Percentiles rank a stretch among this genome's conserved stretches.
These are phyloP conservation scores for Xylariaceae sp. DNA, from an alignment of 2,329 filamentous ascomycete species.

Conservation along the genomic window DNA sequence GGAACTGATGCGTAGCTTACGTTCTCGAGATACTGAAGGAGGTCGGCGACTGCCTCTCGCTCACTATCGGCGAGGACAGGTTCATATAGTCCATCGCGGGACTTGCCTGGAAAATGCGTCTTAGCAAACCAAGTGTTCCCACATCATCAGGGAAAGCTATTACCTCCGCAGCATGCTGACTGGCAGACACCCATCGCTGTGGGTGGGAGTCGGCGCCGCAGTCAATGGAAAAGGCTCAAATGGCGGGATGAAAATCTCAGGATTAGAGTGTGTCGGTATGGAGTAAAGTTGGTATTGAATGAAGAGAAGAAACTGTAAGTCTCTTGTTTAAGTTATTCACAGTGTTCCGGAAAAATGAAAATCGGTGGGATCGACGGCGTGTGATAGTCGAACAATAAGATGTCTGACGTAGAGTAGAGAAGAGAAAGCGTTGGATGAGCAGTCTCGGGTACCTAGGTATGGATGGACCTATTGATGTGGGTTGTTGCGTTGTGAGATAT, in stretches of 20 bases:
- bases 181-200: slow-evolving; percentile 33
- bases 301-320: slow-evolving; percentile 1
- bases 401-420: too few relatives aligned
- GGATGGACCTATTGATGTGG: too few relatives aligned
- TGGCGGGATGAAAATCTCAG: slow-evolving; percentile 1
- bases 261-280: too few relatives aligned
- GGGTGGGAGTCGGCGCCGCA: slow-evolving; percentile 11
- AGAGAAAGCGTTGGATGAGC: too few relatives aligned
- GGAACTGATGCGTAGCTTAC: slow-evolving; percentile 46
- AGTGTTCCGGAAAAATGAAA: too few relatives aligned
- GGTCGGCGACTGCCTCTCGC: slow-evolving; percentile 91
- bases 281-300: too few relatives aligned
- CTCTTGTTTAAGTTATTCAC: too few relatives aligned
- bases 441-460: too few relatives aligned
- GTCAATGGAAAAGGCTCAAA: slow-evolving; percentile 4
- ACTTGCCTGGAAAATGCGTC: slow-evolving; percentile 55
- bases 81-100: slow-evolving; percentile 78
- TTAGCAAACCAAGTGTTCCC: slow-evolving; percentile 7
- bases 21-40: slow-evolving; percentile 94
- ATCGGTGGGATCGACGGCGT: too few relatives aligned
- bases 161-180: slow-evolving; percentile 35
- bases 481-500: too few relatives aligned
- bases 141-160: slow-evolving; percentile 7
- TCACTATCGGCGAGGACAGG: slow-evolving; percentile 91
- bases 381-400: too few relatives aligned